Evolutionary conservation across 352 stramenopile species (phyloP).

Genomic region (Globisporangium takayamanum): DNA sequence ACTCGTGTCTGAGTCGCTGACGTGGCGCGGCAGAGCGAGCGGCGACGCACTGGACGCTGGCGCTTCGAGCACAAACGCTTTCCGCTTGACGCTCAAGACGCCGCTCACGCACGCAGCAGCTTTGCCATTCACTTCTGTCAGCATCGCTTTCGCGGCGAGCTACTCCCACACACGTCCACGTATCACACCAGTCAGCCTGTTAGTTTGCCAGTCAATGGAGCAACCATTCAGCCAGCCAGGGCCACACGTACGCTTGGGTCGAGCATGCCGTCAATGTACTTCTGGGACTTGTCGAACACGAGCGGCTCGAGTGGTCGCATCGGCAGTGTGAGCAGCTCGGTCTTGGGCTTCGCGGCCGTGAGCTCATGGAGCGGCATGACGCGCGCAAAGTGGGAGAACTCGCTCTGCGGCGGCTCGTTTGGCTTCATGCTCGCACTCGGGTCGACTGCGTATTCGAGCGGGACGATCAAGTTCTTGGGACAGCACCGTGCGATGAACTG

Average conservation of each 20-base stretch:
- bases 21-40: background rate
- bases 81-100: slow-evolving; percentile 48
- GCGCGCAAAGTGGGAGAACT: slow-evolving; percentile 57
- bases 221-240: background rate
- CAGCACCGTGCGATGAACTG: slow-evolving; percentile 78
- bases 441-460: slow-evolving; percentile 46
- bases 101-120: slow-evolving; percentile 50
- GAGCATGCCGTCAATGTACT: slow-evolving; percentile 81
- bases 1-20: background rate
- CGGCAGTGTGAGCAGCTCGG: slow-evolving; percentile 56
- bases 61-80: slow-evolving; percentile 53
- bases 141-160: slow-evolving; percentile 45
- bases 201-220: background rate
- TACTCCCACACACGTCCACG: slow-evolving; percentile 8
- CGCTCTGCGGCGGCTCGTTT: slow-evolving; percentile 10
- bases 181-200: background rate
- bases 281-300: slow-evolving; percentile 60
- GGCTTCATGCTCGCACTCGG: slow-evolving; percentile 13
- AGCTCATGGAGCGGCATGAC: slow-evolving; percentile 75
- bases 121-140: slow-evolving; percentile 72
- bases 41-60: background rate
- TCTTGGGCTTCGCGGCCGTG: slow-evolving; percentile 58
- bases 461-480: slow-evolving; percentile 61
- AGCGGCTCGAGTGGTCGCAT: slow-evolving; percentile 72
- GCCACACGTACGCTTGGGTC: slow-evolving; percentile 43